Conservation (phyloP, 1,139 yeast species). For the Meyerozyma carpophila region DNA sequence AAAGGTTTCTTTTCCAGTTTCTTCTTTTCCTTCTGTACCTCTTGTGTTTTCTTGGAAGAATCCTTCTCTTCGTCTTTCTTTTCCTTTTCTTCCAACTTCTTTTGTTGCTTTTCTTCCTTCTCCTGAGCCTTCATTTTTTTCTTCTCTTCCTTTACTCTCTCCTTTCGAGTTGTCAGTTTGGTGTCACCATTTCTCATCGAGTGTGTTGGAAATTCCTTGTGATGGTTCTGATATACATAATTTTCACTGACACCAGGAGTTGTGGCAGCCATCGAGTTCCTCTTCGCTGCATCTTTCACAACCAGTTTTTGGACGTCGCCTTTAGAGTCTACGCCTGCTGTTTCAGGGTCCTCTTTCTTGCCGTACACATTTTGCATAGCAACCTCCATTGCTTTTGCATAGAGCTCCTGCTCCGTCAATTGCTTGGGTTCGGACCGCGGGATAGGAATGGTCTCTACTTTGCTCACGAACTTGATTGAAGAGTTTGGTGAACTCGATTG, state of each 20-base stretch:
- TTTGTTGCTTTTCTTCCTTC: constrained; percentile 9
- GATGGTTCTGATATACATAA: constrained; percentile 34
- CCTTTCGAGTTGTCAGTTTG: constrained; percentile 20
- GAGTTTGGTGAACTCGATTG: constrained; percentile 10
- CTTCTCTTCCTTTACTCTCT: constrained; percentile 31
- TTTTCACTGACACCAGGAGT: constrained; percentile 23
- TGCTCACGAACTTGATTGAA: constrained; percentile 36
- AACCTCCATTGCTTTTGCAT: constrained; percentile 36
- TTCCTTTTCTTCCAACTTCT: constrained; percentile 10
- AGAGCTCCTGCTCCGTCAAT: constrained; percentile 9
- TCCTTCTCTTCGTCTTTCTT: constrained; percentile 4
- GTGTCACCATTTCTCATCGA: constrained; percentile 26
- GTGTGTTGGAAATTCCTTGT: constrained; percentile 31
- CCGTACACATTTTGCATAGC: constrained; percentile 41
- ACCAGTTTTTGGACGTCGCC: constrained; percentile 5
- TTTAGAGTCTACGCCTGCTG: constrained; percentile 1
- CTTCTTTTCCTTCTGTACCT: background rate
- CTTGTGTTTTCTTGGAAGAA: constrained; percentile 1
- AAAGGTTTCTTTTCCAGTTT: constrained; percentile 6
- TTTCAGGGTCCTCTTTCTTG: constrained; percentile 7
- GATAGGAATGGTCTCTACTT: constrained; percentile 36
- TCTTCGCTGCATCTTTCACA: constrained; percentile 5
- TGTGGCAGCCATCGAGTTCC: constrained; percentile 7
- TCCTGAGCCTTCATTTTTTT: constrained; percentile 14
- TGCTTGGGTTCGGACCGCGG: constrained; percentile 7